phyloP scores from a whole-genome alignment of 306 rosid species.

The Pterocarpus santalinus region DNA sequence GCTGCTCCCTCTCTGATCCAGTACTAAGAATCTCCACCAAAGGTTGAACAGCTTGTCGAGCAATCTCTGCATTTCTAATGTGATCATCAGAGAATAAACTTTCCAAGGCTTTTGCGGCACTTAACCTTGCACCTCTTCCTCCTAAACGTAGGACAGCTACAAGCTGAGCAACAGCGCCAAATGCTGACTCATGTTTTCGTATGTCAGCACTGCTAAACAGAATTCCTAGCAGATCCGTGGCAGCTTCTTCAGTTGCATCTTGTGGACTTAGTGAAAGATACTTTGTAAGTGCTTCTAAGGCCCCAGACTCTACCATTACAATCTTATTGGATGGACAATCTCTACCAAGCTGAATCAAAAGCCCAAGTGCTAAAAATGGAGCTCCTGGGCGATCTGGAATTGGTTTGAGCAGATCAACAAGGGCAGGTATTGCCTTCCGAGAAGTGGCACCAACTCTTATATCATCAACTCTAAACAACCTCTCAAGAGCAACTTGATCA shows the following conservation, averaged over 20 bases:
- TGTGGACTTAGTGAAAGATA: constrained; percentile 97
- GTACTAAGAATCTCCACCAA: constrained; percentile 98
- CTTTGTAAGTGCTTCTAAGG: constrained; percentile 90
- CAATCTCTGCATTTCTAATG: constrained; percentile 91
- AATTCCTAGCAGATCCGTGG: constrained; percentile 91
- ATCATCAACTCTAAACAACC: constrained; percentile 96
- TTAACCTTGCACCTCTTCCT: constrained; percentile 94
- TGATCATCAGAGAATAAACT: constrained; percentile 97
- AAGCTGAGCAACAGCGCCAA: constrained; percentile 96
- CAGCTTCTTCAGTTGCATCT: constrained; percentile 99
- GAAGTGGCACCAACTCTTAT: constrained; percentile 96
- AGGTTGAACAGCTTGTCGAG: constrained; percentile 97
- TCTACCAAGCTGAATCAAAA: constrained; percentile 85
- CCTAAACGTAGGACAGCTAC: constrained; percentile 98
- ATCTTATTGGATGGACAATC: constrained; percentile 92
- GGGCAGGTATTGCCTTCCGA: constrained; percentile 95
- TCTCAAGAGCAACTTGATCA: constrained; percentile 96
- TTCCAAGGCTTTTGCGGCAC: constrained; percentile 98
- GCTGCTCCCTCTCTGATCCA: constrained; percentile 96
- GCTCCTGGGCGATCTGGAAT: constrained; percentile 99
- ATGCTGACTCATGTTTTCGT: constrained; percentile 90
- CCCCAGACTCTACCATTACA: constrained; percentile 98
- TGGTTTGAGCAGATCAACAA: constrained; percentile 99
- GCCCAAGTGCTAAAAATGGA: constrained; percentile 91
- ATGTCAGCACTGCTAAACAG: constrained; percentile 96